Base-by-base conservation (phyloP, 2,329 filamentous ascomycete species). In the Venturia aucupariae region DNA sequence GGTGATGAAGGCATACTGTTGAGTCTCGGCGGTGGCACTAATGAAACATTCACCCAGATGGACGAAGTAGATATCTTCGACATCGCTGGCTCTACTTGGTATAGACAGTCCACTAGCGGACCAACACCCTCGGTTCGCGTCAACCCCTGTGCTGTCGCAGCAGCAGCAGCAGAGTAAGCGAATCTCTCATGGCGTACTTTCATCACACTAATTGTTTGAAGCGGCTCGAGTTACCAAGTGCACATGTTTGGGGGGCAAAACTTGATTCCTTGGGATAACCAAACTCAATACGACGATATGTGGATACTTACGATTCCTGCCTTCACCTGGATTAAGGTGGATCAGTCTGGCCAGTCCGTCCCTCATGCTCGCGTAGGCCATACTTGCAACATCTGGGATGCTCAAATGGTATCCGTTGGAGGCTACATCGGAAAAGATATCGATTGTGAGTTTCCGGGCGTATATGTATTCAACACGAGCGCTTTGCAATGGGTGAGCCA, bases 21-120 rank as follows among this genome's bases (percentile, higher is more conserved):
- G 0, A 89, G 88, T 3, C 77, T 96, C 0, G 90, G 89, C 7
- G 91, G 91, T 15, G 90, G 90, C 2, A 84, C 86, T 76, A 81
- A 84, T 70, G 76, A 79, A 32, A 84, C 85, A 27, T 92, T 90
- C 70, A 84, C 82, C 0, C 79, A 81, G 19, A 92, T 93, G 77
- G 91, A 86, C 60, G 81, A 84, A 19, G 86, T 92, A 46, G 88
- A 92, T 68, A 84, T 93, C n/a, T 94, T 90, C 73, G 90, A 94
- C 70, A 84, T 93, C 65, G 87, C 84, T 4, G 82, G 76, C 38
- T 80, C 83, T 2, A 82, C 79, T 7, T 94, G 90, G 90, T 90
- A 89, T 71, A 87, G 86, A 69, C 90, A 94, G 73, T 77, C 82
- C 3, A 90, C 89, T 0, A 80, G 78, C 3, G 85, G 83, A 2